phyloP scores from a whole-genome alignment of 192 early-diverging fungal genomes.

The Coemansia sp. region DNA sequence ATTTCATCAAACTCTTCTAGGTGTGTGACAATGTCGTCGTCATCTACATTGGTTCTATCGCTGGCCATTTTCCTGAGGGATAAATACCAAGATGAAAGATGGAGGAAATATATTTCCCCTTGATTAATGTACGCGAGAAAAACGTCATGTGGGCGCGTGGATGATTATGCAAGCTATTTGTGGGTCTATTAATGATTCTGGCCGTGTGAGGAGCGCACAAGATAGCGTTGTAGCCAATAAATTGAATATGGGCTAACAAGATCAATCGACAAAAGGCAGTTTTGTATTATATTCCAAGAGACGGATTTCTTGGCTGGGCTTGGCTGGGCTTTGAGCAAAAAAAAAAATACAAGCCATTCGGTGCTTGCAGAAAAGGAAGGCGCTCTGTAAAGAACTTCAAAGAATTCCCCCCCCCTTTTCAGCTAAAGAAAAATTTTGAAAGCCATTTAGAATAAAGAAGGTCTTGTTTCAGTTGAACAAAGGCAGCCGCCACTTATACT shows the following conservation, averaged over 20 bases:
- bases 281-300: not conserved
- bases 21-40: conserved; percentile 6
- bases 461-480: not conserved
- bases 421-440: not conserved
- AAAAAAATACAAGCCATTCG: not conserved
- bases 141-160: not conserved
- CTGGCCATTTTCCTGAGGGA: not conserved
- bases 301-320: not conserved
- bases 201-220: too few species aligned
- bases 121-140: not conserved
- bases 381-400: not conserved
- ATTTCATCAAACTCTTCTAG: conserved; percentile 26
- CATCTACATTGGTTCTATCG: not conserved
- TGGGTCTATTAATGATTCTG: not conserved
- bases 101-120: not conserved
- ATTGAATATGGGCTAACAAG: not conserved
- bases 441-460: not conserved
- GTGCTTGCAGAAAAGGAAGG: not conserved
- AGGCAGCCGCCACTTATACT: not conserved
- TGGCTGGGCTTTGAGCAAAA: not conserved
- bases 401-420: not conserved
- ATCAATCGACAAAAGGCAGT: not conserved
- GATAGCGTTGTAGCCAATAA: not conserved
- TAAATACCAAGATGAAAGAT: not conserved
- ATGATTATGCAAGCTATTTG: not conserved